These are phyloP conservation scores for Yamadazyma ubonensis DNA, from an alignment of 805 yeast genomes.

Conservation along the genomic window DNA sequence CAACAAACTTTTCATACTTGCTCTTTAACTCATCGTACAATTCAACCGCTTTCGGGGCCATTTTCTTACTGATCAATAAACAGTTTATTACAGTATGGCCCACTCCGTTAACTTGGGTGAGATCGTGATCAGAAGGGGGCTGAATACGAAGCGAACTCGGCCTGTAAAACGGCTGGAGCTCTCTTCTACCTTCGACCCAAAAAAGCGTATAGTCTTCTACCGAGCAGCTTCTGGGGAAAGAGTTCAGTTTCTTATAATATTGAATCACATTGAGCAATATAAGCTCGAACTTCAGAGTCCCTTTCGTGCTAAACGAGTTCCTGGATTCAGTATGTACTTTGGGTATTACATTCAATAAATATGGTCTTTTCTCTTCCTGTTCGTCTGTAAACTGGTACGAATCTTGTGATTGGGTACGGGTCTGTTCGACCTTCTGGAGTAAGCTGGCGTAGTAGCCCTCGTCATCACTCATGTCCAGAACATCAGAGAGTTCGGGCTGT, in stretches of 20 bases:
- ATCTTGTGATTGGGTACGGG: constrained; percentile 6
- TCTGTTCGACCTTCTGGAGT: constrained; percentile 2
- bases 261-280: constrained; percentile 21
- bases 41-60: constrained; percentile 20
- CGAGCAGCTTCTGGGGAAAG: constrained; percentile 13
- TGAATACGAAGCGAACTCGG: constrained; percentile 40
- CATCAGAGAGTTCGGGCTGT: not conserved
- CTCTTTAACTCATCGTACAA: constrained; percentile 31
- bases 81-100: constrained; percentile 20
- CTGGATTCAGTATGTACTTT: constrained; percentile 21
- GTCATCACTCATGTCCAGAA: constrained; percentile 11
- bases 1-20: constrained; percentile 8
- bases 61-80: constrained; percentile 22
- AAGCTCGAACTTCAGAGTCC: constrained; percentile 25
- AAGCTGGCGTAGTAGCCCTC: constrained; percentile 6
- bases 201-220: constrained; percentile 22
- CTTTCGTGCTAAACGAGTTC: constrained; percentile 26
- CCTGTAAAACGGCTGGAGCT: constrained; percentile 37
- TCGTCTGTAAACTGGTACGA: constrained; percentile 23
- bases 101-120: constrained; percentile 8
- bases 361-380: constrained; percentile 29
- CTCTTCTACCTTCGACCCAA: constrained; percentile 42
- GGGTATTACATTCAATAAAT: constrained; percentile 28
- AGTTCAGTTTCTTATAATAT: constrained; percentile 14
- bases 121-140: constrained; percentile 17